A percentile compares a stretch with the other conserved stretches of the same genome.
Evolutionary conservation across 169 alveolate genomes (phyloP).

Genomic region (Neospora caninum): DNA sequence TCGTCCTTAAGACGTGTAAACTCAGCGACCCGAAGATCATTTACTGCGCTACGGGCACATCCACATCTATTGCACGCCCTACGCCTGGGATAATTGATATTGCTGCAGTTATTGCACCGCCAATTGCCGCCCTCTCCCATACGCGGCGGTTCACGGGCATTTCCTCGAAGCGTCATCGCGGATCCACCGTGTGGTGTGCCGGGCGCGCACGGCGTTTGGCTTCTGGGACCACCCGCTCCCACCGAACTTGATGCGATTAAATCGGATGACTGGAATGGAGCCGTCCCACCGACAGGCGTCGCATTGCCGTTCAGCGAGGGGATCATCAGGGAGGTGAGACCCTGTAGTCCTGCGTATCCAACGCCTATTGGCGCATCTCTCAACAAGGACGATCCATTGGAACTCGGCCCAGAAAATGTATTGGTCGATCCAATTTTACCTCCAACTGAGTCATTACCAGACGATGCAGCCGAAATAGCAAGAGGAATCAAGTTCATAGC

Average conservation of each 20-base stretch:
- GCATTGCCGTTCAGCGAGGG: conserved; percentile 27
- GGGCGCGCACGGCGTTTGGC: not conserved
- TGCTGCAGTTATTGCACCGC: conserved; percentile 76
- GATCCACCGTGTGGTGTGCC: conserved; percentile 29
- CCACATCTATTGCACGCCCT: conserved; percentile 75
- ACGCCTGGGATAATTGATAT: conserved; percentile 77
- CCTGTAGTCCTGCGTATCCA: not conserved
- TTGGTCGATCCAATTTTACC: not conserved
- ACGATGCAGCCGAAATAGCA: not conserved
- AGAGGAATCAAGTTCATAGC: conserved; percentile 1
- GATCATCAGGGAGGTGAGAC: conserved; percentile 14
- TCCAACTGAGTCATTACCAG: not conserved
- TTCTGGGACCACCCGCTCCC: not conserved
- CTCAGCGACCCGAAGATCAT: conserved; percentile 71
- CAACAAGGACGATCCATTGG: not conserved
- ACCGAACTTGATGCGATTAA: not conserved
- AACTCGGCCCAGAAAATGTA: not conserved
- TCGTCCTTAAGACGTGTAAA: conserved; percentile 43
- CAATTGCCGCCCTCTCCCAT: conserved; percentile 77
- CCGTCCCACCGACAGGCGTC: not conserved
- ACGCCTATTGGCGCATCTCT: not conserved
- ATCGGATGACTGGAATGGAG: not conserved
- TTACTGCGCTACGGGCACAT: conserved; percentile 69
- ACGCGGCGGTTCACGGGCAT: conserved; percentile 53
- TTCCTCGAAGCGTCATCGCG: conserved; percentile 30